Percentiles rank a stretch among this genome's conserved stretches.
These are phyloP conservation scores for Bisporella sp. DNA, from an alignment of 2,329 filamentous ascomycete species.

Conservation along the genomic window DNA sequence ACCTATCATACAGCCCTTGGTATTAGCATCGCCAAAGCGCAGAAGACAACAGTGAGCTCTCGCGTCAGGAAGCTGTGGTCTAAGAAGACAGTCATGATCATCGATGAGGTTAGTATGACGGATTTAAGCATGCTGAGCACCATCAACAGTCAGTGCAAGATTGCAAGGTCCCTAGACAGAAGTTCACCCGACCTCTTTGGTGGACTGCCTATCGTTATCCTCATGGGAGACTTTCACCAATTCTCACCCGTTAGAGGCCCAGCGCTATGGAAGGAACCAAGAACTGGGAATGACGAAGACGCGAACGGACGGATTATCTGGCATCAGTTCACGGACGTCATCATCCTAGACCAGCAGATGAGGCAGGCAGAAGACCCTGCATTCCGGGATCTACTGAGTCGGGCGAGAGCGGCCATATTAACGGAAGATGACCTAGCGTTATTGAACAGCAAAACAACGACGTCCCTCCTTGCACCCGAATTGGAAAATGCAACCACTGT, in stretches of 20 bases:
- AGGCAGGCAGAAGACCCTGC: too few relatives aligned
- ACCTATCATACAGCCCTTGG: too few relatives aligned
- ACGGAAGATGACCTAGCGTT: constrained; percentile 3
- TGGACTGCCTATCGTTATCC: constrained; percentile 2
- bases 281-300: neutral
- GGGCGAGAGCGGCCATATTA: constrained; percentile 1
- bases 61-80: too few relatives aligned
- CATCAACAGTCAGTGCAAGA: constrained; percentile 3
- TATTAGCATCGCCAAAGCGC: too few relatives aligned
- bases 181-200: constrained; percentile 2
- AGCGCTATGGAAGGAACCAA: constrained; percentile 4
- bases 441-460: constrained; percentile 1
- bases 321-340: neutral
- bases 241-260: neutral
- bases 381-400: constrained; percentile 1
- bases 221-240: constrained; percentile 4
- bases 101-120: too few relatives aligned
- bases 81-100: too few relatives aligned
- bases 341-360: neutral
- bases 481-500: too few relatives aligned
- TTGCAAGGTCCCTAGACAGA: constrained; percentile 2
- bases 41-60: too few relatives aligned
- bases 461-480: too few relatives aligned
- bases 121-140: too few relatives aligned
- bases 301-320: neutral